A percentile compares a stretch with the other conserved stretches of the same genome.
Evolutionary conservation across 148 eudicot genomes (phyloP).

Genomic region (Chenopodium formosanum): DNA sequence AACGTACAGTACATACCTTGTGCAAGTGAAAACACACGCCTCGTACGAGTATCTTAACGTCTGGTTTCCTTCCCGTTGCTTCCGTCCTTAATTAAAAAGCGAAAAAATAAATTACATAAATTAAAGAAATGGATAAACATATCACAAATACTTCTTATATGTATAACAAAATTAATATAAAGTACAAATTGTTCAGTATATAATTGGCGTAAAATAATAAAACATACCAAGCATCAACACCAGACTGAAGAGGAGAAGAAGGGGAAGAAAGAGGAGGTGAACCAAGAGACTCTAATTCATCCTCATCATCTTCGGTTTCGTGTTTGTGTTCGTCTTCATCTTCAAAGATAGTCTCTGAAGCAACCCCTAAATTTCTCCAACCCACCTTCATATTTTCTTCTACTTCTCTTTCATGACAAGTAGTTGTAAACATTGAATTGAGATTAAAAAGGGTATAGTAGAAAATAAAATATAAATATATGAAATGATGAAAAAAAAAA

Average conservation of each 20-base stretch:
- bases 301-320: slow-evolving; percentile 46
- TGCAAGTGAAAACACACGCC: slow-evolving; percentile 61
- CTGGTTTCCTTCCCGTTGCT: slow-evolving; percentile 45
- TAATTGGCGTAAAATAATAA: no score
- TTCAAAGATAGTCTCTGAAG: slow-evolving; percentile 59
- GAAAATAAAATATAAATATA: no score
- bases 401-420: slow-evolving; percentile 11
- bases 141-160: no score
- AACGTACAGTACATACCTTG: slow-evolving; percentile 48
- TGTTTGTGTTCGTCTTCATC: slow-evolving; percentile 34
- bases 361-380: slow-evolving; percentile 54
- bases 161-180: no score
- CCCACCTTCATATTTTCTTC: slow-evolving; percentile 24
- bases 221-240: slow-evolving; percentile 55
- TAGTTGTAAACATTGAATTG: neutral
- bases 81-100: slow-evolving; percentile 38
- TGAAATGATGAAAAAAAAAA: neutral
- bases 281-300: slow-evolving; percentile 27
- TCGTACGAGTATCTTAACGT: slow-evolving; percentile 60
- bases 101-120: neutral
- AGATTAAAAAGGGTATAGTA: neutral
- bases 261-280: slow-evolving; percentile 25
- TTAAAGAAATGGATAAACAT: neutral
- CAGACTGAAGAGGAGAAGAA: slow-evolving; percentile 40
- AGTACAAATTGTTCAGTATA: no score